Base-by-base conservation (phyloP, 768 basidiomycete genomes). In the Amanita pallidorosea region DNA sequence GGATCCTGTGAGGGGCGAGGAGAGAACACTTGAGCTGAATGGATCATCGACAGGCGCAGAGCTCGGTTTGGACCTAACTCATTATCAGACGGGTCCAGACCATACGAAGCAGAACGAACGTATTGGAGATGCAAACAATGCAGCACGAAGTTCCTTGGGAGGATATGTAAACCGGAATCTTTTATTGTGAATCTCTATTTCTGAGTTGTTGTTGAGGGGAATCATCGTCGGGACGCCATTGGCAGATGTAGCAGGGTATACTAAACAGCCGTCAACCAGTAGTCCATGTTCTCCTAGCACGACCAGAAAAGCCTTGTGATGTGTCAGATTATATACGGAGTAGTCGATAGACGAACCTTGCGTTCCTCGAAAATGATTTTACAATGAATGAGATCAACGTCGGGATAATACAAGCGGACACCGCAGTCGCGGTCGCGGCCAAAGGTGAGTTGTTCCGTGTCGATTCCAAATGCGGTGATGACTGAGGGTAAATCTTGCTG, bases 101-200 rank as follows among this genome's bases (percentile, higher is more conserved):
- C n/a, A 29, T 20, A 13, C 34, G 45, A 43, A 31, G 58, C 47
- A 54, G 56, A 42, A 69, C 70, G 45, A 54, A 70, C 72, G 71
- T 44, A 70, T 60, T 25, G 80, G 80, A 1, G 78, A 76, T 6
- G 73, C 70, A 35, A 75, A 70, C 20, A 77, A 65, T 4, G 68
- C 65, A 13, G 75, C 67, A 20, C 85, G 78, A 27, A 83, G 65
- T 41, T 84, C 80, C 59, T 86, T 86, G 5, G 86, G 84, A 2
- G 85, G 86, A 58, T 88, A 88, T 4, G 71, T 70, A 62, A 87
- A 88, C n/a, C 70, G 66, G 61, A 88, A 88, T 5, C 76, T 71
- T 57, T 87, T 88, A 40, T 71, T 73, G 59, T 78, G 79, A 12
- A 88, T 81, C 54, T 82, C 80, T 38, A 88, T 71, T 33, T 79